Base-by-base conservation (phyloP, 78 protist genomes). In the Protostelium mycophagum region DNA sequence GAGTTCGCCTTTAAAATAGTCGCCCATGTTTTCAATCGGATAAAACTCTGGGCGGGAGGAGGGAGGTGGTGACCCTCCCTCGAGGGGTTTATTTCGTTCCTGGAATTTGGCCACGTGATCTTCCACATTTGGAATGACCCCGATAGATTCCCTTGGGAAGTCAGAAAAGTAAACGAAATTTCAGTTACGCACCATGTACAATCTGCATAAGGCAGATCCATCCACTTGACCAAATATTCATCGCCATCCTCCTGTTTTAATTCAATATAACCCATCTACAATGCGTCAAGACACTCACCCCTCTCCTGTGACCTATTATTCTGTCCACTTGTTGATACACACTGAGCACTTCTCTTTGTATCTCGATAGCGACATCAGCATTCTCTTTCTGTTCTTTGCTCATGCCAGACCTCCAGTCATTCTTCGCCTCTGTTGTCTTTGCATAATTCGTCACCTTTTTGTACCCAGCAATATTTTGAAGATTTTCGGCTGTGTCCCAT, bases 181-280 rank as follows among this genome's bases (percentile, higher is more conserved):
- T 93, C 91, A 1, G 96, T 93, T 51, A 86, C 38, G 88, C 97
- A 98, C 99, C 99, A 98, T 1, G 99, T 97, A 34, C 93, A 91
- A 16, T 90, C 93, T 28, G 84, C 91, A 84, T 97, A 98, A 28
- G 95, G 90, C 29, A 94, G 85, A 0, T 90, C 90, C 1, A 23
- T 1, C 98, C 98, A 98, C 91, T 98, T 98, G 88, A 93, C 91
- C 28, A 97, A 38, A 87, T 96, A 97, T 83, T 93, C 92, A 5
- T 39, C 10, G 28, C 36, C 91, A 5, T 88, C 37, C 37, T 39
- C 38, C 34, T 94, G 36, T 23, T 95, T 90, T 0, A 35, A n/a
- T 34, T 63, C 87, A 0, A 84, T 85, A 28, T 83, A 73, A 0
- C 83, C 86, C 1, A 91, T n/a, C n/a, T n/a, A n/a, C n/a, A n/a